Evolutionary conservation across 768 basidiomycete species (phyloP), one percentile per base, ranked within the genome.

Genomic region (Auriscalpium microsporum): DNA sequence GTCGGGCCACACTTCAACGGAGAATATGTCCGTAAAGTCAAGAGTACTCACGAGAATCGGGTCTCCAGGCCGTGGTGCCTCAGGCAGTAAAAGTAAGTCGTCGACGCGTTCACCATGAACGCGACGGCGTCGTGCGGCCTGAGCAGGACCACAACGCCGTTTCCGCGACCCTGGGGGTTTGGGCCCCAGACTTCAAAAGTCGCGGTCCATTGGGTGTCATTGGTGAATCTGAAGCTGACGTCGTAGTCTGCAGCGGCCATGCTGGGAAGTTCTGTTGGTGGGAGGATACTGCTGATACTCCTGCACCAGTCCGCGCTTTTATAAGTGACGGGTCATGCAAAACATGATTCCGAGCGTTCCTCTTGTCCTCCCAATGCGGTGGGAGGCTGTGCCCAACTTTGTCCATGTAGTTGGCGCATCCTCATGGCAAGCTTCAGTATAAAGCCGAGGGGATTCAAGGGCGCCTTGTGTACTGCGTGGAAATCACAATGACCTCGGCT

Each of bases 221-320:
- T 83, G 38, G 65, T 63, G 58, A 82, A 65, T 57, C 79, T 78
- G 62, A 81, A 71, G 38, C 78, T 58, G 45, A 81, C 73, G 63
- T 81, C 80, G 68, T 77, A 81, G 42, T 78, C 72, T 33, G 70
- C 57, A n/a, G 45, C 28, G 28, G 28, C 28, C 28, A 28, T 28
- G 28, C 4, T 28, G 28, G 7, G 28, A 28, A 28, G 28, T 28
- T 28, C 7, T 28, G 28, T 28, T 28, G 28, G 28, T 28, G 28
- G 28, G 28, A 28, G 28, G 28, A 28, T 28, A 7, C 28, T 28
- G 28, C 28, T 28, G 28, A 28, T 2, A 28, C 28, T 28, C 28
- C 28, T 28, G 78, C 80, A 63, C 72, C 75, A 40, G 77, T 76
- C 47, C 77, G 78, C 72, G 60, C 61, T 64, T 62, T 66, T 14